Percentiles rank a stretch among this genome's conserved stretches.
These are phyloP conservation scores for Piper longum DNA, from an alignment of 164 flowering plant species.

Conservation along the genomic window DNA sequence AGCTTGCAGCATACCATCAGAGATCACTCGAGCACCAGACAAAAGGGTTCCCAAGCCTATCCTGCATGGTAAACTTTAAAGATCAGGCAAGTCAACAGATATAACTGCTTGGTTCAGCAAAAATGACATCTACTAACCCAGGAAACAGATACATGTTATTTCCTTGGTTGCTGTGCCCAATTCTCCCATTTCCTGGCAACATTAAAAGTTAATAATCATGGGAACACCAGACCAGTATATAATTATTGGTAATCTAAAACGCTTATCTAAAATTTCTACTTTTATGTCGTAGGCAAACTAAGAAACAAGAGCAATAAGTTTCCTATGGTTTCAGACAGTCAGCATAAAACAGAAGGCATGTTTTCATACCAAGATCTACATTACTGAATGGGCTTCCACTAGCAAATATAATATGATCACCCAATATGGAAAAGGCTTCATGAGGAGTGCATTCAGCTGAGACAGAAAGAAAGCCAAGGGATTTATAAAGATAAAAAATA, in stretches of 20 bases:
- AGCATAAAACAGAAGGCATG: too few relatives aligned
- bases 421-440: constrained; percentile 80
- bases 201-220: neutral
- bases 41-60: constrained; percentile 94
- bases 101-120: neutral
- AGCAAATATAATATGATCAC: constrained; percentile 80
- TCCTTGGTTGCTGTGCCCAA: constrained; percentile 94
- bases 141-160: constrained; percentile 98
- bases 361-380: constrained; percentile 64
- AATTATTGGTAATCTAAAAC: too few relatives aligned
- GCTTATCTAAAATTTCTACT: neutral
- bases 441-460: constrained; percentile 98
- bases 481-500: too few relatives aligned
- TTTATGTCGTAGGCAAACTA: neutral
- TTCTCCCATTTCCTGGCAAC: constrained; percentile 59
- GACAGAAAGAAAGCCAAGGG: neutral
- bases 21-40: constrained; percentile 72
- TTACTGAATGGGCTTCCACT: constrained; percentile 94
- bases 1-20: constrained; percentile 98
- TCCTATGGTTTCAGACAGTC: too few relatives aligned
- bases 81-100: neutral
- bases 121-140: constrained; percentile 44
- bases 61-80: constrained; percentile 26
- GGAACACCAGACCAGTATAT: neutral
- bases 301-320: too few relatives aligned